Evolutionary conservation across 139 green algal species (phyloP).

Genomic region (Chlorella vulgaris): DNA sequence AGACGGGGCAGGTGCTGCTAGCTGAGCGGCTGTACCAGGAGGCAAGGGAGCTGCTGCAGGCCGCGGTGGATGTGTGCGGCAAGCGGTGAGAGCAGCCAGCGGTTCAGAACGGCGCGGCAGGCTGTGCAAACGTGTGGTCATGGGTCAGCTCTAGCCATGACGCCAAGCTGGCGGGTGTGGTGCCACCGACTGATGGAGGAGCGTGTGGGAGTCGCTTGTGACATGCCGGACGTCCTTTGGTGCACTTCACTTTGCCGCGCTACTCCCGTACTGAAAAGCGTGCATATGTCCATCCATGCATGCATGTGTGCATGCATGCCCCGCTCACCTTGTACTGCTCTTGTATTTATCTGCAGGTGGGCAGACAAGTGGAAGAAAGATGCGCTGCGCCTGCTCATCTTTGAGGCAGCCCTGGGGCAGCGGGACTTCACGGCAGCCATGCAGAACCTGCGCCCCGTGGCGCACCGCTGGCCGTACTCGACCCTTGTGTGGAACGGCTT

Average conservation of each 20-base stretch:
- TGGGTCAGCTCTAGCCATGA: too few relatives aligned
- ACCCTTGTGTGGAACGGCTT: constrained; percentile 64
- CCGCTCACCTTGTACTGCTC: neutral
- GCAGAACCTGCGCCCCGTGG: constrained; percentile 28
- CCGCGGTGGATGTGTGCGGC: constrained; percentile 34
- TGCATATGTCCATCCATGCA: too few relatives aligned
- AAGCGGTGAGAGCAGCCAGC: constrained; percentile 4
- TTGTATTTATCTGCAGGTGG: constrained; percentile 25
- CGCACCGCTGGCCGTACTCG: constrained; percentile 48
- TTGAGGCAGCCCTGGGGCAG: constrained; percentile 26
- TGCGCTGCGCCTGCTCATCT: constrained; percentile 44
- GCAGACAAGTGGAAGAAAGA: constrained; percentile 40
- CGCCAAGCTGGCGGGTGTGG: too few relatives aligned
- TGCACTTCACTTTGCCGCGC: too few relatives aligned
- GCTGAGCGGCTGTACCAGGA: constrained; percentile 9
- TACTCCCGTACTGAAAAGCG: too few relatives aligned
- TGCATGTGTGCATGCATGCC: too few relatives aligned
- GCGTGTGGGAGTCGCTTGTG: too few relatives aligned
- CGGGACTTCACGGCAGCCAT: constrained; percentile 30
- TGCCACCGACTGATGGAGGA: too few relatives aligned
- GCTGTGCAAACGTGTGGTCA: neutral
- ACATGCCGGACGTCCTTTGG: too few relatives aligned
- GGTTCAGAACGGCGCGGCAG: neutral
- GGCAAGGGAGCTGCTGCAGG: constrained; percentile 34
- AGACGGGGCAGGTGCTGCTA: constrained; percentile 31